Base-by-base conservation (phyloP, 2,329 filamentous ascomycete species). In the Sphaerostilbella broomeana region DNA sequence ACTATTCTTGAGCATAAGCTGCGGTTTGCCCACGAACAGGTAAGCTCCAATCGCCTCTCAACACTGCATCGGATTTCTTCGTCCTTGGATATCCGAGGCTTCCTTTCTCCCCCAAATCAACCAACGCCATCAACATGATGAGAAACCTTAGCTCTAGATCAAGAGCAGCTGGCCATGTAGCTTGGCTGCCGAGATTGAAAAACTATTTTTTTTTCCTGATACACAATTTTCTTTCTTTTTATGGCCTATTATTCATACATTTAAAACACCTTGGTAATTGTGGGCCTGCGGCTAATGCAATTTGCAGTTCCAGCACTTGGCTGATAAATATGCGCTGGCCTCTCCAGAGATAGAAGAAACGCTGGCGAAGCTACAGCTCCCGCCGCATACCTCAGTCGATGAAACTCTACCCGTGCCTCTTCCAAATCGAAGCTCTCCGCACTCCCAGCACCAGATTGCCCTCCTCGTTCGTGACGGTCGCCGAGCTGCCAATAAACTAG, bases 91-190 rank as follows among this genome's bases (percentile, higher is more conserved):
- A n/a, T n/a, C n/a, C n/a, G n/a, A n/a, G n/a, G n/a, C n/a, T 35
- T 27, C 24, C 32, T 24, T 35, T 38, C 32, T 52, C 38, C 42
- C 16, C n/a, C 33, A 22, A 4, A 40, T 36, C 31, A 13, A 16
- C 41, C n/a, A n/a, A 38, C 22, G 35, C 22, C 42, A 52, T 51
- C 51, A 57, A 51, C 48, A 59, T 65, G 61, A 65, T 65, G 62
- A 64, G 56, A 54, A 55, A 61, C 44, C 58, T 83, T 86, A 86
- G 83, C 83, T 87, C 83, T 86, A 86, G 83, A 86, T 84, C 82
- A 81, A 72, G 73, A 86, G 79, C 72, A 75, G 67, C 72, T 57
- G 48, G 46, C 47, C n/a, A n/a, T 46, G 54, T 68, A 71, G 67
- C 46, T 43, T 45, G 49, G 51, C 51, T 63, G 60, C 61, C 57